These are phyloP conservation scores for Amphichorda felina DNA, from an alignment of 2,329 filamentous ascomycete species.

Conservation along the genomic window DNA sequence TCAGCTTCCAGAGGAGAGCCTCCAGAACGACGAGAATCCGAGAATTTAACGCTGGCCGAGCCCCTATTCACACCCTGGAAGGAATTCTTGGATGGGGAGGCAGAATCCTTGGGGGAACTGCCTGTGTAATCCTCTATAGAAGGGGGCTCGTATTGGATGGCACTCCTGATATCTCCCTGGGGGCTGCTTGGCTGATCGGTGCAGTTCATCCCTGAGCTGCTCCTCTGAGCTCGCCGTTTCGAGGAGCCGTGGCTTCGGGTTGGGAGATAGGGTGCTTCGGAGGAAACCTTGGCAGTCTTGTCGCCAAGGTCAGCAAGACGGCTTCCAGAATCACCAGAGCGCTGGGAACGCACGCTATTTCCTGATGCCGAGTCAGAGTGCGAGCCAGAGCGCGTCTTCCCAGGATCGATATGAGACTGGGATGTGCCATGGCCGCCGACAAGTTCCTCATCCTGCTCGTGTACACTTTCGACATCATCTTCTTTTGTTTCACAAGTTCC, in stretches of 20 bases:
- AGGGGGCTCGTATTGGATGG: background rate
- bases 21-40: no score
- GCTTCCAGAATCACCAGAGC: background rate
- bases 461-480: background rate
- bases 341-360: no score
- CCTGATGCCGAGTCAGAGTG: no score
- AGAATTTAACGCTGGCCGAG: no score
- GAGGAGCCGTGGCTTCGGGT: conserved; percentile 12
- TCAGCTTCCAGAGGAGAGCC: no score
- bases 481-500: conserved; percentile 1
- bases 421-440: background rate
- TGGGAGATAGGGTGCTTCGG: conserved; percentile 8
- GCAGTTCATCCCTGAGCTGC: conserved; percentile 1
- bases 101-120: no score
- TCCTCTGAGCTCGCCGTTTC: conserved; percentile 15
- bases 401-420: background rate
- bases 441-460: background rate
- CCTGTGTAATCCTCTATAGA: background rate
- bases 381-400: no score
- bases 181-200: conserved; percentile 1
- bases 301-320: background rate
- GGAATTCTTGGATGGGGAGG: no score
- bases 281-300: background rate
- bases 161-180: background rate
- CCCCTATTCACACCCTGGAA: no score